Conservation (phyloP, 129 eudicot species). For the Flaveria robusta region DNA sequence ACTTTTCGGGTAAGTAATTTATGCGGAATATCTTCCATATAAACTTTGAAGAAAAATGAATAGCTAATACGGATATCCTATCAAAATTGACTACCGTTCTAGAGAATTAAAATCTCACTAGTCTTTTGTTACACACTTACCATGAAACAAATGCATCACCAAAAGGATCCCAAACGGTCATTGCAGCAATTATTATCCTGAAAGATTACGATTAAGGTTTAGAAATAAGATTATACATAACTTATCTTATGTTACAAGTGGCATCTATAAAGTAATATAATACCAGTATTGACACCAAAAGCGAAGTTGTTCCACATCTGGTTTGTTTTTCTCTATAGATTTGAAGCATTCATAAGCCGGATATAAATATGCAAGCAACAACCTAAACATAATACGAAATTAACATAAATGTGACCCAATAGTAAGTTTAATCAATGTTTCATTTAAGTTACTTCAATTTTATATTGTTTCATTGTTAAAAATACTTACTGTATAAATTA, state of each 20-base stretch:
- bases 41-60: neutral
- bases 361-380: constrained; percentile 88
- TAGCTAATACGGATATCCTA: neutral
- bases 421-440: neutral
- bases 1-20: too few relatives aligned
- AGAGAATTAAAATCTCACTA: neutral
- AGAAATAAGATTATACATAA: neutral
- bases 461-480: neutral
- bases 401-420: neutral
- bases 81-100: neutral
- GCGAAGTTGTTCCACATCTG: constrained; percentile 77
- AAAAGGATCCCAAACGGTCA: constrained; percentile 87
- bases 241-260: neutral
- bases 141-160: constrained; percentile 76
- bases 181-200: constrained; percentile 81
- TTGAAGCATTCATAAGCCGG: constrained; percentile 97
- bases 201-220: constrained; percentile 6
- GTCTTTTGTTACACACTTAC: constrained; percentile 37
- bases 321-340: constrained; percentile 77
- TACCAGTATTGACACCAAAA: constrained; percentile 99
- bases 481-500: too few relatives aligned
- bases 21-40: too few relatives aligned
- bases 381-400: constrained; percentile 44
- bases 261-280: neutral
- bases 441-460: neutral